phyloP scores from a whole-genome alignment of 2,329 filamentous ascomycete genomes.

The Beauveria bassiana region DNA sequence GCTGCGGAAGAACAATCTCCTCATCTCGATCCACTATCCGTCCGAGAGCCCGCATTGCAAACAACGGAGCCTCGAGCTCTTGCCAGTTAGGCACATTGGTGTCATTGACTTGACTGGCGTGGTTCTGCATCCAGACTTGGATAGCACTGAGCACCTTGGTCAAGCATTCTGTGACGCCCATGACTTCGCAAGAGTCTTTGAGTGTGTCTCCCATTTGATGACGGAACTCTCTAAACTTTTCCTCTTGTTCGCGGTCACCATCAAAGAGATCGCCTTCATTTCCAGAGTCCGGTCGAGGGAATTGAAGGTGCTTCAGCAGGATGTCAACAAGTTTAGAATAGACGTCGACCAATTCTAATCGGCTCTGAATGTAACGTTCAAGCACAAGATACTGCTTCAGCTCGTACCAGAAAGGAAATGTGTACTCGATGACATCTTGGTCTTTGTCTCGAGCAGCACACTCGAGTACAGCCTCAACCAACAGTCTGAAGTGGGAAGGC shows the following conservation, averaged over 20 bases:
- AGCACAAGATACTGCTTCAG: conserved; percentile 92
- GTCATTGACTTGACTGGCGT: conserved; percentile 66
- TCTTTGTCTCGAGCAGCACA: conserved; percentile 83
- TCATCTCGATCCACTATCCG: conserved; percentile 92
- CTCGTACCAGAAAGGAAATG: conserved; percentile 97
- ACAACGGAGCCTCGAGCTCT: conserved; percentile 87
- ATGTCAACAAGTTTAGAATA: conserved; percentile 89
- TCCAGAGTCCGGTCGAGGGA: conserved; percentile 65
- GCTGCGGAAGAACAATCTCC: conserved; percentile 74
- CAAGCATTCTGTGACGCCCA: conserved; percentile 86
- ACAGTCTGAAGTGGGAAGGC: conserved; percentile 68
- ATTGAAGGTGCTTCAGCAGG: conserved; percentile 84
- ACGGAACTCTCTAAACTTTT: conserved; percentile 93
- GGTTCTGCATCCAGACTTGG: conserved; percentile 78
- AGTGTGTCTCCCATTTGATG: conserved; percentile 97
- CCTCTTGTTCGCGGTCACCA: conserved; percentile 89
- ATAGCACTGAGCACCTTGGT: conserved; percentile 82
- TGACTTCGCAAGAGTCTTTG: conserved; percentile 94
- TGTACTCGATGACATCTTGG: conserved; percentile 83
- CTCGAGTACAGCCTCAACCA: conserved; percentile 89
- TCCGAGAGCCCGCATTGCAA: conserved; percentile 92
- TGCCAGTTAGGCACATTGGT: conserved; percentile 89
- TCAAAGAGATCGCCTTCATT: conserved; percentile 84
- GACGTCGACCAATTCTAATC: conserved; percentile 68
- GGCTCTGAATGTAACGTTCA: conserved; percentile 79